phyloP scores from a whole-genome alignment of 148 eudicot genomes.

The Persicaria tinctoria region DNA sequence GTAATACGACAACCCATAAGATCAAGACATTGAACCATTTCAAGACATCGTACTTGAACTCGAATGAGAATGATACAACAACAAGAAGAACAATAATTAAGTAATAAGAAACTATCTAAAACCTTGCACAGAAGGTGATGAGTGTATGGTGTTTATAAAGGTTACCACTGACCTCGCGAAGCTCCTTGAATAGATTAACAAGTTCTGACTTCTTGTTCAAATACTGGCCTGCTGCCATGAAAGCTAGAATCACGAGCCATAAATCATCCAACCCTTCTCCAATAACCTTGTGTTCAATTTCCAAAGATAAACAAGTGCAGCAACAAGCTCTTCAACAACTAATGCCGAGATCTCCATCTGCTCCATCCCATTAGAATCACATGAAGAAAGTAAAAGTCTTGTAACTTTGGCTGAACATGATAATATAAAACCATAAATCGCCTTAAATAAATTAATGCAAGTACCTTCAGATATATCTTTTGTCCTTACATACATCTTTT shows the following conservation, averaged over 20 bases:
- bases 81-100: neutral
- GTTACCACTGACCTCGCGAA: slow-evolving; percentile 80
- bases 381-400: slow-evolving; percentile 28
- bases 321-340: slow-evolving; percentile 50
- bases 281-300: slow-evolving; percentile 77
- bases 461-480: slow-evolving; percentile 75
- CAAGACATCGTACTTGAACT: neutral
- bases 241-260: slow-evolving; percentile 68
- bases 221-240: slow-evolving; percentile 34
- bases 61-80: neutral
- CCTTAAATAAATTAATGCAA: slow-evolving; percentile 61
- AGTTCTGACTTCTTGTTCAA: slow-evolving; percentile 32
- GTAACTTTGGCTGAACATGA: slow-evolving; percentile 40
- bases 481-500: slow-evolving; percentile 51
- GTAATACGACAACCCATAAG: neutral
- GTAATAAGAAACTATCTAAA: neutral
- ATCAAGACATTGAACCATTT: neutral
- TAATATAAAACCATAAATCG: slow-evolving; percentile 36
- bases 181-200: slow-evolving; percentile 70
- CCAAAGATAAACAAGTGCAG: slow-evolving; percentile 42
- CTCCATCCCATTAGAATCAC: slow-evolving; percentile 15
- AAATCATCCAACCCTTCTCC: slow-evolving; percentile 66
- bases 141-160: neutral
- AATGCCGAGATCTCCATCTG: slow-evolving; percentile 23
- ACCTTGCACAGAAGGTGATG: neutral